Evolutionary conservation across 345 rosid species (phyloP).

Genomic region (Gossypium herbaceum): DNA sequence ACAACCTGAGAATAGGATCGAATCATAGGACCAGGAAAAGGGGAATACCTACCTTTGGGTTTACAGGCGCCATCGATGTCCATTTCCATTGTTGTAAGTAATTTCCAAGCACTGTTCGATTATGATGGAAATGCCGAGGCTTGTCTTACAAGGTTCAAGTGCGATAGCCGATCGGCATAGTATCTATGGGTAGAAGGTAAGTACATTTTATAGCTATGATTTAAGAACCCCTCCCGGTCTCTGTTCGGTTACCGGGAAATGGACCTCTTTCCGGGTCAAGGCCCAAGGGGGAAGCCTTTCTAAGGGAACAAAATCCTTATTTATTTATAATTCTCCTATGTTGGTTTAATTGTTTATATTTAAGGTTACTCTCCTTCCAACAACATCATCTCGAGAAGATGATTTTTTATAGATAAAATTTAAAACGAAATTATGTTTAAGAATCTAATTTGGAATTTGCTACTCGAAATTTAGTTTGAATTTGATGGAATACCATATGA

Average conservation of each 20-base stretch:
- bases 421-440: too few relatives aligned
- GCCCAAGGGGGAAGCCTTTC: neutral
- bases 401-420: too few relatives aligned
- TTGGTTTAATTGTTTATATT: too few relatives aligned
- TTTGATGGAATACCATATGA: too few relatives aligned
- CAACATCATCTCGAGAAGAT: too few relatives aligned
- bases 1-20: neutral
- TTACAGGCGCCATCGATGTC: slow-evolving; percentile 34
- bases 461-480: too few relatives aligned
- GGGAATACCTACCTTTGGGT: slow-evolving; percentile 31
- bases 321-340: too few relatives aligned
- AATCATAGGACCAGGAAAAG: neutral
- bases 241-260: neutral
- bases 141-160: neutral
- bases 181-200: neutral
- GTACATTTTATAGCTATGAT: neutral
- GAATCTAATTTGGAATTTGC: too few relatives aligned
- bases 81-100: slow-evolving; percentile 28
- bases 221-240: neutral
- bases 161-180: neutral
- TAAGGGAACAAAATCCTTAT: too few relatives aligned
- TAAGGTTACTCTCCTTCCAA: too few relatives aligned
- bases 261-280: neutral
- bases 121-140: neutral
- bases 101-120: neutral